A percentile compares a stretch with the other conserved stretches of the same genome.
phyloP scores from a whole-genome alignment of 352 stramenopile species.

The Pythium dissotocum region DNA sequence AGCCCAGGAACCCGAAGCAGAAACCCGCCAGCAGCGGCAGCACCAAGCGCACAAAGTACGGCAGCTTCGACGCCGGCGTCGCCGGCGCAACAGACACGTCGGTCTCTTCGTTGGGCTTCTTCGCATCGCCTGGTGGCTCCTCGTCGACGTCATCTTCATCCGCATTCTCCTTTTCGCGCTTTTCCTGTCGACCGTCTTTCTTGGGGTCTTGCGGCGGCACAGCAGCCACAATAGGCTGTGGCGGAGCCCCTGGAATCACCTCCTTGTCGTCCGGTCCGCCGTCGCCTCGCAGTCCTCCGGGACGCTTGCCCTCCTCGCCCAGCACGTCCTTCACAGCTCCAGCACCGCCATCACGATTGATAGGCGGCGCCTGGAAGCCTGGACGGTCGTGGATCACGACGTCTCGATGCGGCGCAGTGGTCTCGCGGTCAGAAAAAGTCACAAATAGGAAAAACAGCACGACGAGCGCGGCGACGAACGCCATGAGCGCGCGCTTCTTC shows the following conservation, averaged over 20 bases:
- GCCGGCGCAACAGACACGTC: not conserved
- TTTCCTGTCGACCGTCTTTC: not conserved
- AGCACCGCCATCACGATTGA: not conserved
- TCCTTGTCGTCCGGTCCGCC: not conserved
- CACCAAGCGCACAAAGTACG: conserved; percentile 60
- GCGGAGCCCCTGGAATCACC: conserved; percentile 10
- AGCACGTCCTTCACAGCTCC: not conserved
- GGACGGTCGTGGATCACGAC: conserved; percentile 23
- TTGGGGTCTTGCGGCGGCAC: not conserved
- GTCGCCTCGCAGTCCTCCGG: conserved; percentile 14
- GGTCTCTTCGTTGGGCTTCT: not conserved
- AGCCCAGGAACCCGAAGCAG: conserved; percentile 85
- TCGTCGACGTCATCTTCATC: not conserved
- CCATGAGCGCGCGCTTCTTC: conserved; percentile 50
- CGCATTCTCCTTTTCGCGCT: not conserved
- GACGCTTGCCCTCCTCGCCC: conserved; percentile 12
- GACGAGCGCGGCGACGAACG: conserved; percentile 38
- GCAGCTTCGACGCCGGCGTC: conserved; percentile 27
- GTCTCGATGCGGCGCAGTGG: not conserved
- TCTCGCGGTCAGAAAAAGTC: conserved; percentile 32
- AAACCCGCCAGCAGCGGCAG: conserved; percentile 78
- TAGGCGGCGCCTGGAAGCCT: conserved; percentile 24
- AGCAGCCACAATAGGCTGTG: conserved; percentile 20
- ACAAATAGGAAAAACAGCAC: conserved; percentile 62
- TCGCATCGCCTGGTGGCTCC: not conserved